Evolutionary conservation across 768 basidiomycete genomes (phyloP).

Genomic region (Termitomyces sp.): DNA sequence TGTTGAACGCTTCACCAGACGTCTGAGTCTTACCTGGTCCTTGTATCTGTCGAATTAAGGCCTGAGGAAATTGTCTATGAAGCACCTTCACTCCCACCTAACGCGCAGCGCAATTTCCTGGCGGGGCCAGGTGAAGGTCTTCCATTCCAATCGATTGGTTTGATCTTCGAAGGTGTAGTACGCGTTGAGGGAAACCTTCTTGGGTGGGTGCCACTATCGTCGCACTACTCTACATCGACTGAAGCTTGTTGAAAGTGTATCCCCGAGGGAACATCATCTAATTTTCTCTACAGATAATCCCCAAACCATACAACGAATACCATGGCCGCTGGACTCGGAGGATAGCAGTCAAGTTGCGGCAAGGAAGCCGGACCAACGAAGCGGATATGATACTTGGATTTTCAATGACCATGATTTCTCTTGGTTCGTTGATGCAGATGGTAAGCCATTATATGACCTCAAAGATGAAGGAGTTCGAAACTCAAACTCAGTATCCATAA

Average conservation of each 20-base stretch:
- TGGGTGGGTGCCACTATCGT: slow-evolving; percentile 38
- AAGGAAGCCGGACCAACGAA: slow-evolving; percentile 24
- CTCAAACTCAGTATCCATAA: slow-evolving; percentile 51
- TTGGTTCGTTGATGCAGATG: slow-evolving; percentile 73
- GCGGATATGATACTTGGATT: slow-evolving; percentile 67
- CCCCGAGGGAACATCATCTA: slow-evolving; percentile 64
- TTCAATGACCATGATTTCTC: slow-evolving; percentile 59
- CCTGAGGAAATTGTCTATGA: slow-evolving; percentile 52
- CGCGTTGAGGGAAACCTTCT: slow-evolving; percentile 70
- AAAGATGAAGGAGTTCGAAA: background rate
- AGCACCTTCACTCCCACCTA: slow-evolving; percentile 44
- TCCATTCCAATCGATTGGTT: slow-evolving; percentile 58
- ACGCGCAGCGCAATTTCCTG: slow-evolving; percentile 63
- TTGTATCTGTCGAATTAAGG: slow-evolving; percentile 60
- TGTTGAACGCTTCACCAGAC: slow-evolving; percentile 50
- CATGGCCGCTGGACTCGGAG: slow-evolving; percentile 63
- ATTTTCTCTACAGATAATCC: slow-evolving; percentile 72
- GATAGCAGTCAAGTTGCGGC: slow-evolving; percentile 25
- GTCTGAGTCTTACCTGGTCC: slow-evolving; percentile 70
- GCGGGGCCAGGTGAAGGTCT: slow-evolving; percentile 79
- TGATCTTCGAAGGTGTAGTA: slow-evolving; percentile 80
- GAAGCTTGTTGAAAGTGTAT: slow-evolving; percentile 45
- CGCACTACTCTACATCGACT: background rate
- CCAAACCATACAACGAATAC: slow-evolving; percentile 75
- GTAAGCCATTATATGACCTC: slow-evolving; percentile 30